Conservation (phyloP, 345 rosid species). For the Dovyalis caffra region DNA sequence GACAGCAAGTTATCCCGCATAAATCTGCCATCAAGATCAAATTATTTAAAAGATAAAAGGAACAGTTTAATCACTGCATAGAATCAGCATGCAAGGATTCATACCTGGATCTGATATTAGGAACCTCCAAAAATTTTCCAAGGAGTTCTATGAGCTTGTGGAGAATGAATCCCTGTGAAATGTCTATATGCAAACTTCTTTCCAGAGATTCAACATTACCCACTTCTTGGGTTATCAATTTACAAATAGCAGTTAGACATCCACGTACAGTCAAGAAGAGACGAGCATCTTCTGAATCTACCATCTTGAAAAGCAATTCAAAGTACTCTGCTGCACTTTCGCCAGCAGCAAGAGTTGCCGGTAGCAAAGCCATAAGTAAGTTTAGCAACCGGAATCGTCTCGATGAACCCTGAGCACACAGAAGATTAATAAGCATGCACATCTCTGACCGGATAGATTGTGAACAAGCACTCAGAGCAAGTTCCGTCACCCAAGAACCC, state of each 20-base stretch:
- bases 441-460: constrained; percentile 96
- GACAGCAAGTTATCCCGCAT: constrained; percentile 84
- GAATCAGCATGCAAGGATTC: not conserved
- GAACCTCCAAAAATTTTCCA: constrained; percentile 89
- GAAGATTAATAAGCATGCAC: constrained; percentile 88
- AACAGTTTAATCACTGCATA: not conserved
- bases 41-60: constrained; percentile 16
- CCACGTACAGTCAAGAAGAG: constrained; percentile 91
- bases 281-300: constrained; percentile 84
- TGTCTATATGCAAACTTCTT: constrained; percentile 91
- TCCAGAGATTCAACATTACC: constrained; percentile 85
- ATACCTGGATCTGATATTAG: constrained; percentile 89
- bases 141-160: constrained; percentile 95
- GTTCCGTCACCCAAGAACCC: constrained; percentile 98
- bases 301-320: constrained; percentile 90
- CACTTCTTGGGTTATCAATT: constrained; percentile 83
- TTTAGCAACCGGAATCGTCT: constrained; percentile 76
- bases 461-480: constrained; percentile 95
- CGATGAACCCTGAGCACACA: constrained; percentile 79
- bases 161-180: constrained; percentile 96
- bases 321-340: constrained; percentile 96
- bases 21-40: constrained; percentile 54
- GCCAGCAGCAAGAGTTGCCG: constrained; percentile 87
- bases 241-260: constrained; percentile 75
- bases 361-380: constrained; percentile 75